Evolutionary conservation across 2,329 filamentous ascomycete species (phyloP), one percentile per base, ranked within the genome.

Genomic region (Pseudomassariella vexata): DNA sequence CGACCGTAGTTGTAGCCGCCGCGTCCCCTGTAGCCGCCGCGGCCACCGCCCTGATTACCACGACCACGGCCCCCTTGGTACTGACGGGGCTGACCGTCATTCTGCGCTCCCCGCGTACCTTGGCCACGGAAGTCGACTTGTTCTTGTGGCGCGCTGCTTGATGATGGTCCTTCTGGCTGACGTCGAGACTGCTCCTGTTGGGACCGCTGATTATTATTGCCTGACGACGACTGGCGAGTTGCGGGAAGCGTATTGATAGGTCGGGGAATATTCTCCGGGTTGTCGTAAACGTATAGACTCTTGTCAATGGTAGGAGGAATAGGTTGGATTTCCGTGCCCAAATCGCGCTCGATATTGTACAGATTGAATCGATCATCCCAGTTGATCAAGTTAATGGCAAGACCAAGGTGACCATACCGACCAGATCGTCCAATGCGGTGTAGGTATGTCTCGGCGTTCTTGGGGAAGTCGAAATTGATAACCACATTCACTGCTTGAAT

Each of bases 391-490:
- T 98, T 98, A 57, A 98, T 98, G 43, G 94, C 94, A 46, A 98
- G 70, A 74, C 92, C 92, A 53, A 96, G 74, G 64, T 98, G 92
- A 45, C 92, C 92, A 57, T 95, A 98, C 45, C 92, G 86, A 46
- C 92, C 92, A 31, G 92, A 98, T 56, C 92, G 86, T 69, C 92
- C 92, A 56, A 98, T 98, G 47, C 92, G 87, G 65, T 98, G 92
- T 36, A 98, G 79, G 56, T 98, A 98, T 0, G 92, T 98, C 65
- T 98, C 92, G 11, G 92, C 94, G 52, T 98, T 98, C 69, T 98
- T 98, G 34, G 92, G 92, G 60, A 98, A 98, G 55, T 98, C 92
- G 53, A 98, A 98, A 68, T 98, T 98, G 76, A 98, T 98, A 56
- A 98, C 92, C 34, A 98, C 92, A 50, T 98, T 98, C 54, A 98